phyloP scores from a whole-genome alignment of 2,329 filamentous ascomycete species.

The Xylariomycetidae sp. region DNA sequence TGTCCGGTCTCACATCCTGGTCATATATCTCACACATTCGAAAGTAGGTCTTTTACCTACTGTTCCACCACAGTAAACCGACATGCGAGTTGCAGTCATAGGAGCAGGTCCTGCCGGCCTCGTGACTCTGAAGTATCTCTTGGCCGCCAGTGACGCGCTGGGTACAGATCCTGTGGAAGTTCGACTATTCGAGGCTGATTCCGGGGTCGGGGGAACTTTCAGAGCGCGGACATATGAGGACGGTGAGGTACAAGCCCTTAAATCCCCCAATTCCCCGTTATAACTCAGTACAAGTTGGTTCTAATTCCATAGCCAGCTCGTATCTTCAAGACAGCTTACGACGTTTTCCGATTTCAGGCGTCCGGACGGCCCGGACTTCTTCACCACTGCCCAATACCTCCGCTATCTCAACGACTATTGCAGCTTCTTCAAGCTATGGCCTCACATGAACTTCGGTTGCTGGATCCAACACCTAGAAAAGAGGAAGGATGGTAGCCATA shows the following conservation, averaged over 20 bases:
- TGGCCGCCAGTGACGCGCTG: conserved; percentile 24
- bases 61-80: no score
- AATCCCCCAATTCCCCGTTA: not conserved
- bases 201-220: conserved; percentile 36
- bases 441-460: conserved; percentile 29
- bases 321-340: conserved; percentile 39
- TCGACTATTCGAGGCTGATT: conserved; percentile 34
- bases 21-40: no score
- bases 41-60: no score
- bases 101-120: conserved; percentile 32
- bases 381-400: conserved; percentile 34
- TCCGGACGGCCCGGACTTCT: conserved; percentile 36
- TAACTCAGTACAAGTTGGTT: not conserved
- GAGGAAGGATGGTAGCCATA: conserved; percentile 13
- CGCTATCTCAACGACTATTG: conserved; percentile 37
- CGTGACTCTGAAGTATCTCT: conserved; percentile 32
- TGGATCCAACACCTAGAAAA: conserved; percentile 24
- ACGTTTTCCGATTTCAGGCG: conserved; percentile 39
- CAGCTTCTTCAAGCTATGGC: conserved; percentile 31
- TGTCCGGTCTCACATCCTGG: no score
- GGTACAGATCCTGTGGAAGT: conserved; percentile 31
- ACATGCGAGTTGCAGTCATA: conserved; percentile 30
- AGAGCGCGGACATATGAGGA: conserved; percentile 37
- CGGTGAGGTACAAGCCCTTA: conserved; percentile 33
- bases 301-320: no score